Base-by-base conservation (phyloP, 2,329 filamentous ascomycete species). In the Akanthomyces uredinophilus region DNA sequence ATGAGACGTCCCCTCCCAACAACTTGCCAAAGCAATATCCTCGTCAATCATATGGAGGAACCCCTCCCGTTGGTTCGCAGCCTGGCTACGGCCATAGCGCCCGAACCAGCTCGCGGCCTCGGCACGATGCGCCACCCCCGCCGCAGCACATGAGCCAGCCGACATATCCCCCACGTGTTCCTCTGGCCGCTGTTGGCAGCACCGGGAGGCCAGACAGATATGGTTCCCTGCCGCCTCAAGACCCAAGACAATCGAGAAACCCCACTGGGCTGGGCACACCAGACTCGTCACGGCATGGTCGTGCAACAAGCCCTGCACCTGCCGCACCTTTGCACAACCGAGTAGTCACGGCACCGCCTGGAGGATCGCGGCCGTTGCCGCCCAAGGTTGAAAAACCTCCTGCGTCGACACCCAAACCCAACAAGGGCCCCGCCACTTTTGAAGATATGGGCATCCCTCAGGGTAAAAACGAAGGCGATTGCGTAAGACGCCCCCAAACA, bases 371-470 rank as follows among this genome's bases (percentile, higher is more conserved):
- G n/a, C 68, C 68, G 13, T 56, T 44, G 39, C 59, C 47, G 32
- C 57, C 43, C 13, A 61, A 54, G 43, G 35, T 32, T 50, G 59
- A 61, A n/a, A 55, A 70, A 64, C 64, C 68, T 49, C 56, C 71
- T 64, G 65, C 73, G 64, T 75, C 68, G 18, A 75, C 78, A 7
- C 70, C 76, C 22, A 73, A 77, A 65, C 66, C 79, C 3, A 76
- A 78, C 55, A 91, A 92, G 71, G 95, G 94, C 13, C 94, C 95
- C 1, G 91, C 95, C 69, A 98, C 95, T 0, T 99, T 99, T 74
- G 94, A 97, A 72, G 93, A 96, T 72, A 99, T 99, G 95, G 95
- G 95, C 44, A 94, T 99, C 68, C 91, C 92, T 7, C 84, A 87
- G 69, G 87, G 83, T 53, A 93, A 95, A 75, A 84, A 88, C 65